Evolutionary conservation across 345 rosid species (phyloP).

Genomic region (Eucalyptus regnans): DNA sequence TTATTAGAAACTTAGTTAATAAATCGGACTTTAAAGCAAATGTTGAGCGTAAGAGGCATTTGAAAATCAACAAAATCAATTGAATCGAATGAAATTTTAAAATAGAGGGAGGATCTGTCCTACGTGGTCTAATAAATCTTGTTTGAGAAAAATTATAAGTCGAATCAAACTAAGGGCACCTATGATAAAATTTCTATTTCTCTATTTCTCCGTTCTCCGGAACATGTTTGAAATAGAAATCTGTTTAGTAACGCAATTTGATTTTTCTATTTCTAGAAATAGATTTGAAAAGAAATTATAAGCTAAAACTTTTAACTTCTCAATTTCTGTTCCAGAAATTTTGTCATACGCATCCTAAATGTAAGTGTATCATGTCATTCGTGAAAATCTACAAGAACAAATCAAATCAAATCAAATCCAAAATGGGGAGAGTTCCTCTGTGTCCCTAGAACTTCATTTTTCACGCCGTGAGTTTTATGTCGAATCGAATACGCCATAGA

Average conservation of each 20-base stretch:
- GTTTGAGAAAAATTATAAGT: background rate
- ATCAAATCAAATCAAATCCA: background rate
- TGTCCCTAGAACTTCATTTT: rapidly evolving
- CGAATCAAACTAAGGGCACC: too few relatives aligned
- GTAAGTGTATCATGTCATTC: rapidly evolving
- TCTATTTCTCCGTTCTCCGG: too few relatives aligned
- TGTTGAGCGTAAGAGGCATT: background rate
- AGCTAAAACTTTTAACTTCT: too few relatives aligned
- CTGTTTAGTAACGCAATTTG: too few relatives aligned
- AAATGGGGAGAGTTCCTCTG: background rate
- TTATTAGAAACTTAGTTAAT: too few relatives aligned
- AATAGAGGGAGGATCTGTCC: background rate
- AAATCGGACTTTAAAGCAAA: background rate
- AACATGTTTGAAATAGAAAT: too few relatives aligned
- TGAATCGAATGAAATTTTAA: background rate
- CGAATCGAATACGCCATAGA: rapidly evolving
- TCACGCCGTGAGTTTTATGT: rapidly evolving
- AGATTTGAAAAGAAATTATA: too few relatives aligned
- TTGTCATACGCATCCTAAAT: too few relatives aligned
- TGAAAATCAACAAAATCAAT: background rate
- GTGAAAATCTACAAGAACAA: too few relatives aligned
- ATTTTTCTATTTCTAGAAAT: too few relatives aligned
- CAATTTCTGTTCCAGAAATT: too few relatives aligned
- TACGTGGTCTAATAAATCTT: background rate
- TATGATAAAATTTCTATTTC: too few relatives aligned